Evolutionary conservation across 805 yeast genomes (phyloP), one percentile per base, ranked within the genome.

Genomic region (Starmerella bombicola): DNA sequence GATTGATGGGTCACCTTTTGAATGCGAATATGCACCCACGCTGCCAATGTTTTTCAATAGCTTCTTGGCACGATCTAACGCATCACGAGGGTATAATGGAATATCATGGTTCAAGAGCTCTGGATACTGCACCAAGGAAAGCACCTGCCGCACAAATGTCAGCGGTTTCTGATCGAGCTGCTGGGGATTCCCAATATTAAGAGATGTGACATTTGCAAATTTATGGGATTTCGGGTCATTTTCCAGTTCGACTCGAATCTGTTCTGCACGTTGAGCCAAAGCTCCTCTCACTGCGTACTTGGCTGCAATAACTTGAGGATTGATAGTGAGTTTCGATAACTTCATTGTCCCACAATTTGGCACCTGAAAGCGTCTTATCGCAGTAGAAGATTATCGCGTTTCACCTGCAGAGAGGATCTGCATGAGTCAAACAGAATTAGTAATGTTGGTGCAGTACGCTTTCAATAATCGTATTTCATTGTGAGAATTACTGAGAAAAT

Each of bases 171-270:
- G 99, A 52, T 84, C 88, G 57, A 91, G 69, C 59, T 88, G 97
- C 62, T 91, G 99, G 2, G 99, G 99, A 59, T 91, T 91, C 23
- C 99, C 99, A 48, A 91, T 91, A 59, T 91, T 91, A 48, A 95
- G 91, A 55, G 75, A 78, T 57, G 93, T 80, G 53, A 91, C 81
- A 45, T 71, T 65, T 32, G 71, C 63, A 57, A 85, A 91, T 1
- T 94, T 93, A 49, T 84, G 64, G 4, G 80, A 73, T 16, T 66
- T 67, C 20, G 80, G 77, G 30, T 72, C 66, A 31, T 64, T 58
- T 9, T 60, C 57, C 30, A 91, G 66, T 50, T 73, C 70, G 8
- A 61, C 63, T 43, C 77, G 69, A 43, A 91, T 64, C 56, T 84
- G 81, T 54, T 88, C 97, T 20, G 98, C 97, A 51, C 84, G 74